These are phyloP conservation scores for Umbelopsis sp. DNA, from an alignment of 192 early-diverging fungal genomes.

Conservation along the genomic window DNA sequence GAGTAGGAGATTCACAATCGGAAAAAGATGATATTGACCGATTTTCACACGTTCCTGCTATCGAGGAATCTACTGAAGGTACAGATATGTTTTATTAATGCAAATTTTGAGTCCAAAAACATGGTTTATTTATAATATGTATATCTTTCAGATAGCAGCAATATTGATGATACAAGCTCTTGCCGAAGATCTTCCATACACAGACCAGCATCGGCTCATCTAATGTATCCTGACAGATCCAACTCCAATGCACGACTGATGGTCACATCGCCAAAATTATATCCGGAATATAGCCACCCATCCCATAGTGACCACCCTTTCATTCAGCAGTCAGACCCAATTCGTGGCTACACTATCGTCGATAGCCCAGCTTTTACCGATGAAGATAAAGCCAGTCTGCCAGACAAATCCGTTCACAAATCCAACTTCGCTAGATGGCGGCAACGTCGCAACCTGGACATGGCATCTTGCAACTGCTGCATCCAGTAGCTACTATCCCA, in stretches of 20 bases:
- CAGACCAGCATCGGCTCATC: not conserved
- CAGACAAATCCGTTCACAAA: not conserved
- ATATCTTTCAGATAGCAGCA: not conserved
- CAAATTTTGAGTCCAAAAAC: no score
- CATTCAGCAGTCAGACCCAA: not conserved
- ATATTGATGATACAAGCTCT: not conserved
- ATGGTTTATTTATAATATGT: no score
- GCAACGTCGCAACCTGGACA: not conserved
- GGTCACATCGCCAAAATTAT: conserved; percentile 6
- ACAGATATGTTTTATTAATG: no score
- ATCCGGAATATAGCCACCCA: not conserved
- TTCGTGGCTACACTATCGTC: not conserved
- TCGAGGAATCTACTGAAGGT: conserved; percentile 5
- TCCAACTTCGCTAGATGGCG: not conserved
- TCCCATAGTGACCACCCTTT: not conserved
- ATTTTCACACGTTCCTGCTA: not conserved
- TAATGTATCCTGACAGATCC: not conserved
- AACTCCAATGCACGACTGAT: conserved; percentile 1
- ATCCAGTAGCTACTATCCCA: not conserved
- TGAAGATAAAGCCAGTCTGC: not conserved
- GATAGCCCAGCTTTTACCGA: not conserved
- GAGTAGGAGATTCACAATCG: conserved; percentile 13
- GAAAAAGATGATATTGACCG: conserved; percentile 21
- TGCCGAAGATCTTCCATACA: conserved; percentile 6
- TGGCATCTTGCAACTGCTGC: not conserved